Conservation (phyloP, 1,284 basidiomycete species). For the Spongispora temasekensis region DNA sequence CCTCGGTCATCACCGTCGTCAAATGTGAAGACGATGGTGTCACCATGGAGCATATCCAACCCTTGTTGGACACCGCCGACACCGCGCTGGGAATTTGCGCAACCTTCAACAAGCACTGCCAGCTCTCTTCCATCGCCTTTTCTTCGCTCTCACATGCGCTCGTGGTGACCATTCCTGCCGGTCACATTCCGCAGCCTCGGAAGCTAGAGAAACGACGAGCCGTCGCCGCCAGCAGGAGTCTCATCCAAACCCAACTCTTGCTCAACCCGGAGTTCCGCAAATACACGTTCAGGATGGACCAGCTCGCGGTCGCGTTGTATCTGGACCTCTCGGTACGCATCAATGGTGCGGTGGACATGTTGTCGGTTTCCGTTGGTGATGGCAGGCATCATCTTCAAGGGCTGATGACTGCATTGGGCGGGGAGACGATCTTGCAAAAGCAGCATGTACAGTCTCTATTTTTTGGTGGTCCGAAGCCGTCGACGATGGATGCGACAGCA, state of each 20-base stretch:
- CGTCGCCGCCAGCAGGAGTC: conserved; percentile 20
- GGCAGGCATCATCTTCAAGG: conserved; percentile 39
- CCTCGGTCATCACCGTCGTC: conserved; percentile 25
- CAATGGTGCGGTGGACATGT: conserved; percentile 46
- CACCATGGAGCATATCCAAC: conserved; percentile 19
- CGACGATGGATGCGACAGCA: conserved; percentile 13
- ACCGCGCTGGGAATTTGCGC: conserved; percentile 41
- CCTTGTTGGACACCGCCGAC: conserved; percentile 28
- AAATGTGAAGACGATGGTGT: conserved; percentile 25
- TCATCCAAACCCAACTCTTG: conserved; percentile 35
- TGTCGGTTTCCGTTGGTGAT: conserved; percentile 30
- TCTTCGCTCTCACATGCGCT: conserved; percentile 37
- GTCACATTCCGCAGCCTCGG: conserved; percentile 5
- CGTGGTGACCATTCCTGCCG: conserved; percentile 32
- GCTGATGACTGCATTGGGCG: conserved; percentile 42
- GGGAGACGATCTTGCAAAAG: conserved; percentile 32
- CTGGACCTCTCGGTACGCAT: conserved; percentile 42
- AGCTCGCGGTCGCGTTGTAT: conserved; percentile 44
- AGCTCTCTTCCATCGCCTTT: conserved; percentile 40
- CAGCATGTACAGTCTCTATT: conserved; percentile 39
- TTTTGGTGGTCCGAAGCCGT: conserved; percentile 28
- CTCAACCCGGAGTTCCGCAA: conserved; percentile 28
- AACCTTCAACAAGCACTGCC: conserved; percentile 36
- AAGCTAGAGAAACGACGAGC: not conserved
- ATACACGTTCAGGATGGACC: conserved; percentile 47